Evolutionary conservation across 352 stramenopile genomes (phyloP).

Genomic region (Elongisporangium anandrum): DNA sequence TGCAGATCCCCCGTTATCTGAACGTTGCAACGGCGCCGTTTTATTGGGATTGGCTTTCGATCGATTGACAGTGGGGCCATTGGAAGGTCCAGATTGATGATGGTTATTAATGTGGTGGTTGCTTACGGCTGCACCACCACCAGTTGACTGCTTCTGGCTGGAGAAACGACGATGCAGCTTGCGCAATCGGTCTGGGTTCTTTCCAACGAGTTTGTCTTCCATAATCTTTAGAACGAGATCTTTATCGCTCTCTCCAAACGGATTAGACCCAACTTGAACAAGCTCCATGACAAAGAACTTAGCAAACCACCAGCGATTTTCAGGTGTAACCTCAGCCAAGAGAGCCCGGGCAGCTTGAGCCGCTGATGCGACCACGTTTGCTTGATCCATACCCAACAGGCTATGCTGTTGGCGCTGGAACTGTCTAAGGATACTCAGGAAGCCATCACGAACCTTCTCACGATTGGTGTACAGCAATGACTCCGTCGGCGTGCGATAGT

Average conservation of each 20-base stretch:
- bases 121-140: background rate
- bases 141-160: constrained; percentile 27
- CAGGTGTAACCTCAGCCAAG: constrained; percentile 32
- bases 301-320: constrained; percentile 75
- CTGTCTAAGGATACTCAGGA: constrained; percentile 45
- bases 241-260: constrained; percentile 64
- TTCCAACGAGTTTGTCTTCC: constrained; percentile 55
- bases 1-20: background rate
- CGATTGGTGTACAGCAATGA: constrained; percentile 58
- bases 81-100: background rate
- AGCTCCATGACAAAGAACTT: constrained; percentile 73
- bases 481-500: constrained; percentile 52
- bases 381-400: constrained; percentile 32
- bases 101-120: background rate
- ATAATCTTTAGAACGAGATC: constrained; percentile 72
- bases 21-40: background rate
- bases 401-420: constrained; percentile 64
- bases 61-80: background rate
- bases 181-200: constrained; percentile 59
- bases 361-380: constrained; percentile 18
- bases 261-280: constrained; percentile 60
- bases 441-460: constrained; percentile 59
- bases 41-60: background rate
- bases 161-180: constrained; percentile 73
- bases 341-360: constrained; percentile 24